Base-by-base conservation (phyloP, 2,329 filamentous ascomycete species). In the Penicillium palitans region DNA sequence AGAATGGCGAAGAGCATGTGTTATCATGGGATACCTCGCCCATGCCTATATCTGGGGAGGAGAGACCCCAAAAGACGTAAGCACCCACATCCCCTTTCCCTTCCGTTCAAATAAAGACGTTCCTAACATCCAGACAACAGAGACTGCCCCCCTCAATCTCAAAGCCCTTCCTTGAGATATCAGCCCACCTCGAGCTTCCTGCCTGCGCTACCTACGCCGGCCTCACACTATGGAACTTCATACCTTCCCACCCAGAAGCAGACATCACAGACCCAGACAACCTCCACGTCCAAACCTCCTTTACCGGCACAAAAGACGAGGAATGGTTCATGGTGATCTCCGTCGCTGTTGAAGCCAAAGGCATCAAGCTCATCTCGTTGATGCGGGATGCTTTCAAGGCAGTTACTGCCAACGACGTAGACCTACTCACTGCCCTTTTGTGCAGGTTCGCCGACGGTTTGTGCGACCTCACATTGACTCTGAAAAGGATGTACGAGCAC, bases 11-110 rank as follows among this genome's bases (percentile, higher is more conserved):
- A 85, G 91, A 65, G 90, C 90, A 52, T 95, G 93, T 73, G 81
- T 86, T 2, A 79, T 93, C 4, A 80, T 96, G 35, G 85, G 83
- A 0, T 93, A 93, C 69, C 80, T 96, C 46, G 83, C 88, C 0
- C 91, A 96, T 72, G 87, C 85, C 6, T 93, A 96, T 71, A 85
- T 96, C 19, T 96, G 92, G 92, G 90, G 91, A 52, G 90, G 88
- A 19, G 83, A 89, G 27, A 81, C 78, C 48, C 88, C 91, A 0
- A 79, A 82, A 52, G 88, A 93, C 70, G 89, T 90, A 68, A 58
- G 62, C 49, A 44, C 13, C 19, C 8, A 37, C 41, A 6, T 8
- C 15, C 4, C 21, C 17, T 17, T 21, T 13, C 45, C 19, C 15
- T 17, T 24, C 3, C 21, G 21, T 6, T 6, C 21, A 24, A 37